Percentiles rank a stretch among this genome's conserved stretches.
Evolutionary conservation across 805 yeast species (phyloP).

Genomic region (Metschnikowia kofuensis): DNA sequence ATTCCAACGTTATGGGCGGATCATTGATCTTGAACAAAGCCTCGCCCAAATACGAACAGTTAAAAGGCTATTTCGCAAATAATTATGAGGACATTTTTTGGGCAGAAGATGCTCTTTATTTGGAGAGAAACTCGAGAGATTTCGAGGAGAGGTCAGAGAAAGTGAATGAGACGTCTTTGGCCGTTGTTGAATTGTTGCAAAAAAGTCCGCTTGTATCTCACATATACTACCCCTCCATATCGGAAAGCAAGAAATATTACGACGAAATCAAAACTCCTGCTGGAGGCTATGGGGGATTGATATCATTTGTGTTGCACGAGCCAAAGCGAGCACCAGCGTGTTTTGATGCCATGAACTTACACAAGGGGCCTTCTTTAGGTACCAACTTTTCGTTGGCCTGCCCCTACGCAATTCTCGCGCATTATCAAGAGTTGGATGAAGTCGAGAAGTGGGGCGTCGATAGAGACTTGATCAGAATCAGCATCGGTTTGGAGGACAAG

Average conservation of each 20-base stretch:
- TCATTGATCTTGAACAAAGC: conserved; percentile 74
- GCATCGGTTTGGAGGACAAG: conserved; percentile 80
- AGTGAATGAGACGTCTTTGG: conserved; percentile 55
- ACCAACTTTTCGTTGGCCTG: conserved; percentile 87
- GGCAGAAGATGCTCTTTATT: conserved; percentile 90
- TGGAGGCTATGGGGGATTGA: conserved; percentile 89
- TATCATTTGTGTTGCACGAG: conserved; percentile 68
- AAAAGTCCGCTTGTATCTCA: conserved; percentile 53
- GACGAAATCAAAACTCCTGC: conserved; percentile 62
- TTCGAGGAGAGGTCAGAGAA: conserved; percentile 60
- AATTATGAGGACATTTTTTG: conserved; percentile 73
- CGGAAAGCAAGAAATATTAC: conserved; percentile 58
- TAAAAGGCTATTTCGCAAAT: conserved; percentile 50
- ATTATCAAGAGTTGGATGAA: conserved; percentile 75
- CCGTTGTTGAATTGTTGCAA: conserved; percentile 52
- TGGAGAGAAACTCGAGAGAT: conserved; percentile 93
- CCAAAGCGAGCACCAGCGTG: conserved; percentile 67
- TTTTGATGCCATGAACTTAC: conserved; percentile 64
- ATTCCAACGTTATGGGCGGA: conserved; percentile 95
- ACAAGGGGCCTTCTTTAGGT: conserved; percentile 90
- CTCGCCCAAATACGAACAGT: conserved; percentile 45
- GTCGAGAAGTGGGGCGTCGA: conserved; percentile 83
- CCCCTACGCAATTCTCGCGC: conserved; percentile 87
- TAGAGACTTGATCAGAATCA: conserved; percentile 69
- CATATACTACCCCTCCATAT: conserved; percentile 68